phyloP scores from a whole-genome alignment of 768 basidiomycete genomes.

The Naganishia onofrii region DNA sequence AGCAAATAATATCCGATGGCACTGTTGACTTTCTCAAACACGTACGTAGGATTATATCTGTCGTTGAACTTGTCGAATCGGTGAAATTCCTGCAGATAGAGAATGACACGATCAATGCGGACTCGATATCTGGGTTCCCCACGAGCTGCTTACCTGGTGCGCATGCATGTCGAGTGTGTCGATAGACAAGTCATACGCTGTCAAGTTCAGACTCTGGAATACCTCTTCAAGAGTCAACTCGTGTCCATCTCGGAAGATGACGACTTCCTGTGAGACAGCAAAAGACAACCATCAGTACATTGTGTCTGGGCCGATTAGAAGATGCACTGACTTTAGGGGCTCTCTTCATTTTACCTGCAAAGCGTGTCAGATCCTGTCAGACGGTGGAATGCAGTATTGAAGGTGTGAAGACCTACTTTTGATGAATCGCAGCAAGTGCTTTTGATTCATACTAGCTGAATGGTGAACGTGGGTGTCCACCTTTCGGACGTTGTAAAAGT shows the following conservation, averaged over 20 bases:
- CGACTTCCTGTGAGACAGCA: constrained; percentile 67
- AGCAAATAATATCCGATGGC: no score
- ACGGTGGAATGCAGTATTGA: not conserved
- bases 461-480: constrained; percentile 99
- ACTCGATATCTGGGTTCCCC: not conserved
- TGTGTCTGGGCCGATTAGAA: not conserved
- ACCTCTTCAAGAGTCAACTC: constrained; percentile 83
- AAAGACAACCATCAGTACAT: not conserved
- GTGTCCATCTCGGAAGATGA: constrained; percentile 89
- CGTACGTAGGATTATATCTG: constrained; percentile 79
- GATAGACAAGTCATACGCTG: constrained; percentile 95
- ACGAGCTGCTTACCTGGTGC: constrained; percentile 62
- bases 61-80: constrained; percentile 98
- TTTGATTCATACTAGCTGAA: constrained; percentile 99
- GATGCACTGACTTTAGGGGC: constrained; percentile 41
- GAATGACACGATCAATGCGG: not conserved
- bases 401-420: constrained; percentile 66
- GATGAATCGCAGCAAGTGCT: constrained; percentile 95
- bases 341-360: constrained; percentile 45
- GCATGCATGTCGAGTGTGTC: constrained; percentile 99
- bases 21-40: no score
- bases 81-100: constrained; percentile 71
- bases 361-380: not conserved
- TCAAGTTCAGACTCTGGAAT: constrained; percentile 91
- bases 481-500: constrained; percentile 97